Conservation (phyloP, 202 grass and related monocot species). For the Setaria viridis region DNA sequence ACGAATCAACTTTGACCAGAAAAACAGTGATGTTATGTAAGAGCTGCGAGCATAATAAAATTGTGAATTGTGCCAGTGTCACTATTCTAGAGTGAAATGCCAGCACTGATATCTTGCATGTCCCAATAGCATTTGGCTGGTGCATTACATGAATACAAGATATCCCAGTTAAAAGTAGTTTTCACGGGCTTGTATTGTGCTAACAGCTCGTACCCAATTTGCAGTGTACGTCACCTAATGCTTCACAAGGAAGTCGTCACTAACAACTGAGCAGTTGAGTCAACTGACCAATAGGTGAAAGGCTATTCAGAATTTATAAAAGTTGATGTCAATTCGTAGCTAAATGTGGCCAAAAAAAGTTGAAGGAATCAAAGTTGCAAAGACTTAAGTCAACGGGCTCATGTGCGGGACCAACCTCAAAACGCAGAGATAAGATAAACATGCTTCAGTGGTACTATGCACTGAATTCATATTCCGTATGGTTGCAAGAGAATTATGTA, state of each 20-base stretch:
- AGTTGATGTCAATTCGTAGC: conserved; percentile 9
- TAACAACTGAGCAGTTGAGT: neutral
- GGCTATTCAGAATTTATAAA: neutral
- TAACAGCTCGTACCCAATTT: neutral
- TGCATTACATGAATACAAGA: neutral
- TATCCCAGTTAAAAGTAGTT: neutral
- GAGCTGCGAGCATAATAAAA: neutral
- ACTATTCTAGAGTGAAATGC: neutral
- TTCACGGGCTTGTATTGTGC: neutral
- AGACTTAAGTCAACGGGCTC: neutral
- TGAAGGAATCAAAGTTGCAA: neutral
- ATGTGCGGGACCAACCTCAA: neutral
- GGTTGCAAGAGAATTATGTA: neutral
- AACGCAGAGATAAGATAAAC: neutral
- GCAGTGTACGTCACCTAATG: neutral
- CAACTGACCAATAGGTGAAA: neutral
- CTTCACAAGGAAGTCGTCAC: neutral
- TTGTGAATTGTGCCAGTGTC: neutral
- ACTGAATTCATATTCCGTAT: neutral
- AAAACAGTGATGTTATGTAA: conserved; percentile 4
- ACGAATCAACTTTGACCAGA: neutral
- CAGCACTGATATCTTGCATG: neutral
- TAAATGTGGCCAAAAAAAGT: neutral
- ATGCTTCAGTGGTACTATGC: neutral
- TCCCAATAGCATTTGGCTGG: neutral